phyloP scores from a whole-genome alignment of 2,329 filamentous ascomycete species.

The Bipolaris victoriae region DNA sequence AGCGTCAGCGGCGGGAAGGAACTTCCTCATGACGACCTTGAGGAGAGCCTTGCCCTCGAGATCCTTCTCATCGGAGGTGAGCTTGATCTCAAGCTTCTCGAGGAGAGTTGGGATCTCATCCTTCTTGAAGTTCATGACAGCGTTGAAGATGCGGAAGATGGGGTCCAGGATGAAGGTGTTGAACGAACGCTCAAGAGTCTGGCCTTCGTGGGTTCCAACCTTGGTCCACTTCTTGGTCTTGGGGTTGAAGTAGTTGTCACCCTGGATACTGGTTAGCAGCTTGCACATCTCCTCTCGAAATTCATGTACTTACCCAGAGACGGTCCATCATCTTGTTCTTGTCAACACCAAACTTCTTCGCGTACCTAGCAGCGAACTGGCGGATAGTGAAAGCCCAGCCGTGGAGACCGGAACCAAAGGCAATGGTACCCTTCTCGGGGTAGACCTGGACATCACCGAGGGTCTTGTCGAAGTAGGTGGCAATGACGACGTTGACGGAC shows the following conservation, averaged over 20 bases:
- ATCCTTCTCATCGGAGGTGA: constrained; percentile 81
- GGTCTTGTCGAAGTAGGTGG: constrained; percentile 96
- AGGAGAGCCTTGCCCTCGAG: constrained; percentile 97
- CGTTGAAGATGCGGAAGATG: constrained; percentile 98
- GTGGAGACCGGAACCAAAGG: constrained; percentile 99
- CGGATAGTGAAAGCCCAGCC: constrained; percentile 99
- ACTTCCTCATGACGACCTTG: constrained; percentile 98
- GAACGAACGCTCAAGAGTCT: constrained; percentile 96
- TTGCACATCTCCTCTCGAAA: not conserved
- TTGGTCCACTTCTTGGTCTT: constrained; percentile 99
- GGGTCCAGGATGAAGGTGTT: constrained; percentile 99
- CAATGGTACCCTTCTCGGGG: constrained; percentile 95
- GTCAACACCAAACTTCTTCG: constrained; percentile 99
- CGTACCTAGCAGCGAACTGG: constrained; percentile 93
- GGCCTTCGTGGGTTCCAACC: constrained; percentile 79
- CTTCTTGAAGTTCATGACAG: constrained; percentile 99
- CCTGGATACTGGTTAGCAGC: constrained; percentile 52
- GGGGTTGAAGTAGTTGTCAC: constrained; percentile 99
- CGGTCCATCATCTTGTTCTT: constrained; percentile 99
- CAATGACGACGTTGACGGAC: constrained; percentile 99
- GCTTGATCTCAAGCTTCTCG: constrained; percentile 95
- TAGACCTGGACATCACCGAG: constrained; percentile 99
- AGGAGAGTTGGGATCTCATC: constrained; percentile 84
- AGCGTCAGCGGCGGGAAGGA: constrained; percentile 96
- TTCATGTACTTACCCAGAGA: constrained; percentile 76